Base-by-base conservation (phyloP, 768 basidiomycete genomes). In the Roridomyces roridus region DNA sequence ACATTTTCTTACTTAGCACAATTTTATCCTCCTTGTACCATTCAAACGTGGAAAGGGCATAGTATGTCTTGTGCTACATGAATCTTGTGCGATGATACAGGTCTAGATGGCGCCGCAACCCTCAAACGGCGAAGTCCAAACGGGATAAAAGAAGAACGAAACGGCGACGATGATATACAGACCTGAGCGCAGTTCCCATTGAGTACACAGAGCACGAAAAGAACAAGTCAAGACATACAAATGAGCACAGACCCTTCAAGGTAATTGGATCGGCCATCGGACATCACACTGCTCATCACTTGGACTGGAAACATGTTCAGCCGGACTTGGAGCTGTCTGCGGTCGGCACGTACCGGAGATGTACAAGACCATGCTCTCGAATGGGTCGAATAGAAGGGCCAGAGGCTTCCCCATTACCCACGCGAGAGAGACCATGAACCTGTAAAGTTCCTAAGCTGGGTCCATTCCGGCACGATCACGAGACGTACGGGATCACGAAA, bases 211-310 rank as follows among this genome's bases (percentile, higher is more conserved):
- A 24, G 29, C n/a, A 21, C 21, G 26, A 6, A 48, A 28, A 46
- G 25, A 20, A 2, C 44, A 23, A 77, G 80, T 55, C 8, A 6
- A 15, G 15, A 34, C 49, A n/a, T 71, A 70, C 87, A 85, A 53
- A 92, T 83, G n/a, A 93, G 79, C 52, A 92, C 86, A 64, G 86
- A 72, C 21, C 92, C 93, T 71, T 96, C 94, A n/a, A 97, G 78
- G 78, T 94, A 97, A 70, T 96, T 96, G 25, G 88, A 91, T 67
- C 86, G 90, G 12, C 94, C 94, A 63, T 97, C 96, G 45, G 85
- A 82, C 6, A 96, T 83, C 20, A 89, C 87, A 66, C 91, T 92
- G 67, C 90, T 92, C 72, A 96, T 92, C 4, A 91, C 91, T 62
- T 92, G 75, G 14, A 92, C 88, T 88, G 54, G 1, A 21, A 8